A percentile compares a stretch with the other conserved stretches of the same genome.
Conservation (phyloP, 345 rosid species). For the Pseudoturritis turrita region DNA sequence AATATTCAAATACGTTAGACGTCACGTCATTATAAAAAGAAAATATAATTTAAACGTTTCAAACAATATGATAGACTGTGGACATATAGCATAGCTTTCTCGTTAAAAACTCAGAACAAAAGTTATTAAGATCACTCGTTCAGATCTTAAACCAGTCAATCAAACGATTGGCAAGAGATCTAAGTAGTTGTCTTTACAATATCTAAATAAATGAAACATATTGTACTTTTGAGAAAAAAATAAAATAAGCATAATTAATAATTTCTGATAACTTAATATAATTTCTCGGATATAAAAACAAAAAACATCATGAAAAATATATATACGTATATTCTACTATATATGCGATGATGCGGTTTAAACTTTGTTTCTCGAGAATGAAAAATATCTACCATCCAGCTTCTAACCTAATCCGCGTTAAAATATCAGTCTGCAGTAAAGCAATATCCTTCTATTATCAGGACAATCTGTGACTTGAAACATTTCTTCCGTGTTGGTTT, state of each 20-base stretch:
- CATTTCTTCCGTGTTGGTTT: no score
- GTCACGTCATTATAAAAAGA: not conserved
- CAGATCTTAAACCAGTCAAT: not conserved
- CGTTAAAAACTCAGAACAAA: not conserved
- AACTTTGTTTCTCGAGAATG: not conserved
- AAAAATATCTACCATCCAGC: no score
- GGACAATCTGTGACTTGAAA: no score
- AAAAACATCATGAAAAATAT: no score
- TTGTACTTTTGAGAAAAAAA: not conserved
- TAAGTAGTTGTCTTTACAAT: not conserved
- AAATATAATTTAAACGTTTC: not conserved
- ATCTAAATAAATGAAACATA: not conserved
- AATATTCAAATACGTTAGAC: constrained; percentile 12
- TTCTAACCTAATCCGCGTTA: no score
- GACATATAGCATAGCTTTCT: not conserved
- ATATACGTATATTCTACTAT: not conserved
- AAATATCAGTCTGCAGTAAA: no score
- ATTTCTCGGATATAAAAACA: no score
- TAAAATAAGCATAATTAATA: not conserved
- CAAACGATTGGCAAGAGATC: not conserved
- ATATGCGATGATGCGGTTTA: not conserved
- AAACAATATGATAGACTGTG: not conserved
- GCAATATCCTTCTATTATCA: no score
- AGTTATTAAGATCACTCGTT: not conserved
- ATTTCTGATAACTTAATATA: no score